Evolutionary conservation across 371 early-diverging fungal species (phyloP), one percentile per base, ranked within the genome.

Genomic region (Actinomortierella wolfii): DNA sequence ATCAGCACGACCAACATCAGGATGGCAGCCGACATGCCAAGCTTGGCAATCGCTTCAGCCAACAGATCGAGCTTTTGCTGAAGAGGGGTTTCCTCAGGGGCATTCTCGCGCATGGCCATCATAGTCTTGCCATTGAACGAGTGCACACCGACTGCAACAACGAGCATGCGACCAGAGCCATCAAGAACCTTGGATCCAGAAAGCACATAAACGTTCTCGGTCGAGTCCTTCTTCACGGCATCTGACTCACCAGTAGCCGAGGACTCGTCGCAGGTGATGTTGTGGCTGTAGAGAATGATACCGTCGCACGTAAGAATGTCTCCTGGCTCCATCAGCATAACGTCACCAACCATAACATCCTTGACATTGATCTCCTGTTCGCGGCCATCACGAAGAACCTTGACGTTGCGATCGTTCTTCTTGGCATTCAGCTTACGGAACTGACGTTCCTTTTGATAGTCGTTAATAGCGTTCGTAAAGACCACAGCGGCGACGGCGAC

Each of bases 361-460:
- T 89, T 91, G 47, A 96, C 92, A 47, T 92, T 92, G 59, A 94
- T 79, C 64, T 92, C 87, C 25, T 86, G 78, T 70, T 94, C 91
- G 41, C 86, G 81, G 56, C 95, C 89, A 76, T 86, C 85, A 54
- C 94, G 88, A 24, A 87, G 65, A 21, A 87, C 54, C 76, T 92
- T 94, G 63, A 95, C 93, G 1, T 70, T 76, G 50, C 94, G 89
- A 74, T 96, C 95, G 56, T 94, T 94, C 76, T 92, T 94, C 76
- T 94, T 95, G 56, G 92, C 91, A 67, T 91, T 93, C 46, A 98
- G 86, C 67, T 90, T 89, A 60, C 93, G 92, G 82, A 98, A 97
- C 79, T 97, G 95, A 51, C 80, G 81, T 77, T 97, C 97, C 79
- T 97, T 96, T 77, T 93, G 89, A 80, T 92, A 97, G 78, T 99